Evolutionary conservation across 1,284 basidiomycete species (phyloP).

Genomic region (Austropuccinia psidii): DNA sequence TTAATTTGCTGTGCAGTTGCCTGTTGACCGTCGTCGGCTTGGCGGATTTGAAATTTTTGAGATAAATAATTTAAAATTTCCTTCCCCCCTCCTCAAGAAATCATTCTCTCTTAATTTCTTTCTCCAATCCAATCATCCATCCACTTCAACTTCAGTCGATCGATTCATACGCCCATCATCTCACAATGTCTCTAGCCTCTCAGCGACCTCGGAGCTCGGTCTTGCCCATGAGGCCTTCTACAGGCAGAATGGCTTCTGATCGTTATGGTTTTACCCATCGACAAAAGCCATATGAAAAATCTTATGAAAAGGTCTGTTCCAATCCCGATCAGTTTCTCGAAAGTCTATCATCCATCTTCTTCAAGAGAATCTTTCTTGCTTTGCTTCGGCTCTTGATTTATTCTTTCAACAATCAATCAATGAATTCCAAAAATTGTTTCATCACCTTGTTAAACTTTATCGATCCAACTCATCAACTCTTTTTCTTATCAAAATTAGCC

Average conservation of each 20-base stretch:
- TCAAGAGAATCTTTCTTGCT: background rate
- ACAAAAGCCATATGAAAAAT: background rate
- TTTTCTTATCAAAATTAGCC: background rate
- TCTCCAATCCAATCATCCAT: too few relatives aligned
- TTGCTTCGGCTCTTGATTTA: background rate
- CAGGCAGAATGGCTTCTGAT: background rate
- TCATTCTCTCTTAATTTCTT: too few relatives aligned
- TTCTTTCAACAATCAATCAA: too few relatives aligned
- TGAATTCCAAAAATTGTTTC: too few relatives aligned
- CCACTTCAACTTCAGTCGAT: too few relatives aligned
- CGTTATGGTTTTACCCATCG: background rate
- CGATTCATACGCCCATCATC: too few relatives aligned
- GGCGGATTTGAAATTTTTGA: too few relatives aligned
- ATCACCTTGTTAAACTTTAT: background rate
- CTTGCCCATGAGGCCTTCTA: background rate
- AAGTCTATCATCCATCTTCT: background rate
- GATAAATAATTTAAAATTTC: too few relatives aligned
- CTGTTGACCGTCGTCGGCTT: too few relatives aligned
- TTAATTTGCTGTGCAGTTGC: too few relatives aligned
- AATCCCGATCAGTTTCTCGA: background rate
- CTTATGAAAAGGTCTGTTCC: too few relatives aligned
- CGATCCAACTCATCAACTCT: background rate
- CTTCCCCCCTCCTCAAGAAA: too few relatives aligned
- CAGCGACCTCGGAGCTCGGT: background rate
- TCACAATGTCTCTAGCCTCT: conserved; percentile 4